Evolutionary conservation across 2,329 filamentous ascomycete genomes (phyloP).

Genomic region (Botryotinia calthae): DNA sequence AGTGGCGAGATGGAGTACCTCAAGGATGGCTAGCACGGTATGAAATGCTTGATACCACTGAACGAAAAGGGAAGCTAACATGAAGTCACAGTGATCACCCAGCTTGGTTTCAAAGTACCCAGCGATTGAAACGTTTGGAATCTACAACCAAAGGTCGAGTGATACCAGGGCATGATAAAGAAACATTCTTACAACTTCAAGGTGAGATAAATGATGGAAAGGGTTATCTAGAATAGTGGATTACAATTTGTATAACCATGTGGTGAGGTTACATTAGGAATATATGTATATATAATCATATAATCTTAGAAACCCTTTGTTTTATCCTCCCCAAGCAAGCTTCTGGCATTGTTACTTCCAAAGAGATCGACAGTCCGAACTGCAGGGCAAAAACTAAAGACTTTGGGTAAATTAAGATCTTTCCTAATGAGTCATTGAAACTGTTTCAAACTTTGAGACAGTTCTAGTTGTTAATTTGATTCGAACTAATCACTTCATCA

Average conservation of each 20-base stretch:
- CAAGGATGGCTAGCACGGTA: slow-evolving; percentile 40
- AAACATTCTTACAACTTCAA: slow-evolving; percentile 33
- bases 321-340: background rate
- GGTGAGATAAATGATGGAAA: slow-evolving; percentile 31
- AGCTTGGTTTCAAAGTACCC: slow-evolving; percentile 39
- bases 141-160: slow-evolving; percentile 34
- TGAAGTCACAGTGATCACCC: slow-evolving; percentile 33
- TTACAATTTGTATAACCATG: background rate
- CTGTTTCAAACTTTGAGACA: background rate
- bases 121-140: slow-evolving; percentile 37
- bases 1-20: slow-evolving; percentile 36
- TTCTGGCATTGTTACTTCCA: background rate
- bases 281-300: background rate
- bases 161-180: slow-evolving; percentile 35
- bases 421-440: background rate
- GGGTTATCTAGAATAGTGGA: slow-evolving; percentile 14
- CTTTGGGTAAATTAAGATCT: background rate
- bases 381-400: background rate
- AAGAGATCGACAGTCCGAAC: background rate
- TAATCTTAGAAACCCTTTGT: background rate
- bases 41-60: background rate
- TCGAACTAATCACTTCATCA: background rate
- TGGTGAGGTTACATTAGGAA: background rate
- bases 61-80: slow-evolving; percentile 9
- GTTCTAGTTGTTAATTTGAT: background rate